Evolutionary conservation across 257 asterid genomes (phyloP), one percentile per base, ranked within the genome.

Genomic region (Striga asiatica): DNA sequence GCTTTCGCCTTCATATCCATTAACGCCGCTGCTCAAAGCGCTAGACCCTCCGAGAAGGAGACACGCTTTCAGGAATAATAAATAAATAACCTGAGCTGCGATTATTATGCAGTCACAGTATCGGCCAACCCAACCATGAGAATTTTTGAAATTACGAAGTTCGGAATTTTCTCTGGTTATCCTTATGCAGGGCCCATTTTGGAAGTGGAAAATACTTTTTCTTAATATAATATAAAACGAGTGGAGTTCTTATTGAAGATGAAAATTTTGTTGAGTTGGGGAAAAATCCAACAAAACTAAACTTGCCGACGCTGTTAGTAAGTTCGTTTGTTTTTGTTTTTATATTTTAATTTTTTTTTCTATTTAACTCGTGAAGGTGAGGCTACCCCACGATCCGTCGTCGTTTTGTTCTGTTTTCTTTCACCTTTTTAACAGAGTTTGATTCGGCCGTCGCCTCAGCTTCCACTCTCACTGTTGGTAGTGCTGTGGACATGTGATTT

Each of bases 1-100:
- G 64, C 5, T 32, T 51, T 62, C 68, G 64, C 77, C 74, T 76
- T 74, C 75, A 63, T 60, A 29, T 68, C 79, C 72, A 68, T 65
- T 5, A 12, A 41, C 11, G 21, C 35, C 35, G 8, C 35, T 1
- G 35, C 27, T 6, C 59, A 5, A 10, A 43, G 48, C 62, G 25
- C 46, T n/a, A 19, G 11, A 5, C 21, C 39, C 49, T 12, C 11
- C 21, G 16, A 64, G 58, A 24, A 63, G 3, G 16, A 8, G 31
- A 16, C 45, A 27, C 32, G 32, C 32, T 7, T 7, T 27, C 9
- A 6, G 49, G n/a, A 23, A 17, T 2, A 43, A 2, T 43, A 41
- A n/a, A 43, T 18, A 20, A 18, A 19, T 2, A 13, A 39, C 18
- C 45, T 3, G 22, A 29, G 71, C 48, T 29, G 64, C 60, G 65